These are phyloP conservation scores for Penstemon newberryi DNA, from an alignment of 257 asterid species.

Conservation along the genomic window DNA sequence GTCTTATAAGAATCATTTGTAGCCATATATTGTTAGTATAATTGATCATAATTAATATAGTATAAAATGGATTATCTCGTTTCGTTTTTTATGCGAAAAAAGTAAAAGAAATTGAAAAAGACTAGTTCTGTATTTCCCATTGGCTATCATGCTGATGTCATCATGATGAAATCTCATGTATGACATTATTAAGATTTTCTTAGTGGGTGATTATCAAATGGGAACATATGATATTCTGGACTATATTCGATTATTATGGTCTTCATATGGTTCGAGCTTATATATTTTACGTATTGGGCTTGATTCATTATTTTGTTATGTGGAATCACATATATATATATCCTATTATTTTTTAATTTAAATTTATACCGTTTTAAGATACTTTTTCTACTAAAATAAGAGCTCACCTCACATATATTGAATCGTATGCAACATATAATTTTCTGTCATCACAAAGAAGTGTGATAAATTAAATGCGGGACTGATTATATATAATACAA, in stretches of 20 bases:
- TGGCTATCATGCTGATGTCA: slow-evolving; percentile 35
- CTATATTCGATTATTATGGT: not conserved
- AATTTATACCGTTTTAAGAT: too few species aligned
- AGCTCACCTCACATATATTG: not conserved
- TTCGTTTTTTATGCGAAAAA: not conserved
- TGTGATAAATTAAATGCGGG: not conserved
- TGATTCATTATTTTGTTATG: too few species aligned
- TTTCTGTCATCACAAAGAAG: slow-evolving; percentile 1
- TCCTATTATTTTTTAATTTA: too few species aligned
- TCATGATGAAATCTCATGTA: slow-evolving; percentile 33
- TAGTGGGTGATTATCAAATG: slow-evolving; percentile 34
- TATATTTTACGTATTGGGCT: too few species aligned
- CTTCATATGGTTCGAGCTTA: too few species aligned
- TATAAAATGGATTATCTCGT: not conserved
- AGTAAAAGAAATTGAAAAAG: too few species aligned
- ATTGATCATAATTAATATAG: not conserved
- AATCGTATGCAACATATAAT: slow-evolving; percentile 10
- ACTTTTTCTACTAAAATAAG: not conserved
- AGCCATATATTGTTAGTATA: not conserved
- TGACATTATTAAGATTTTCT: not conserved
- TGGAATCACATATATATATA: too few species aligned
- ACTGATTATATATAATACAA: not conserved
- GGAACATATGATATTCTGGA: slow-evolving; percentile 31
- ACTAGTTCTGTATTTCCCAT: not conserved
- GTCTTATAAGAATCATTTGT: too few species aligned